Base-by-base conservation (phyloP, 2,329 filamentous ascomycete species). In the Aspergillus candidus region DNA sequence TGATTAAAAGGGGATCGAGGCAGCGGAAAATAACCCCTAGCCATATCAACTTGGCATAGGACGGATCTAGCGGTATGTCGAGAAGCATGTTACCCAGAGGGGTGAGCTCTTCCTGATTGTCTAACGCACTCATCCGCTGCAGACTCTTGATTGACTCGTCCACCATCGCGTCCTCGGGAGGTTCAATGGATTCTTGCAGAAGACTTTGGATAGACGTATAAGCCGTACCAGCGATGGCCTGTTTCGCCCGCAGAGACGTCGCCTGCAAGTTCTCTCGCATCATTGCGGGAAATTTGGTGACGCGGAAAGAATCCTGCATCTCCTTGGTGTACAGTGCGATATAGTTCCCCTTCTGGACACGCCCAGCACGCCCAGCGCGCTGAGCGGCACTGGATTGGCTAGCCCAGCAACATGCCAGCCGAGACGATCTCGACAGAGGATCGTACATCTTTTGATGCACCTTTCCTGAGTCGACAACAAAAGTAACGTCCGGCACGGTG, bases 11-110 rank as follows among this genome's bases (percentile, higher is more conserved):
- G 0, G 74, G 72, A 48, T 76, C 72, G 4, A 77, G 59, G 51
- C 74, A 77, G 32, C 67, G 65, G 59, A 77, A 77, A 36, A 77
- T 67, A 18, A 74, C 57, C 5, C 74, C 74, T 8, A 77, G 57
- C 14, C 76, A 43, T 40, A 77, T 66, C 67, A 77, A 70, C 47
- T 75, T 77, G 27, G 69, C 74, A 31, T 72, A 51, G 3, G 59
- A 51, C 6, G 74, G 74, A 44, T 72, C 64, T 4, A 75, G 58
- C 3, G 71, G 68, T 39, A 73, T 47, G 11, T 57, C 52, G 6
- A 67, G 59, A 30, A 76, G 57, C n/a, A 73, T 46, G n/a, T 58
- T 59, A 13, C 74, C 74, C 5, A 78, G 62, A 11, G 62, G 53
- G 2, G 74, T 77, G 15, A 76, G 51, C 3, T 62, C 51, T 42